Evolutionary conservation across 306 rosid genomes (phyloP).

Genomic region (Herpetospermum pedunculosum): DNA sequence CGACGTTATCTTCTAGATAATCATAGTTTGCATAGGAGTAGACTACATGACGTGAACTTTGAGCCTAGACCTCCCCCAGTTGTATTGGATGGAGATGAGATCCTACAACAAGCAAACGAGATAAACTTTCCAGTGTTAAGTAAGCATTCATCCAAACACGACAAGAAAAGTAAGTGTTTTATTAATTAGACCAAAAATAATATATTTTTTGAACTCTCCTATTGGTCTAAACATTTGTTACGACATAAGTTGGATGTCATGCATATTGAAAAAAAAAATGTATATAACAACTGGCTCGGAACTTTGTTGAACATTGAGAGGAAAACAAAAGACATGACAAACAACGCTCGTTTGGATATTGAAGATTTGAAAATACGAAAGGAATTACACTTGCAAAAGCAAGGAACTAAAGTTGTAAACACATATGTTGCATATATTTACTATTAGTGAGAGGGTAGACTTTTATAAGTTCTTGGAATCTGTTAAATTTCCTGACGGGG

Average conservation of each 20-base stretch:
- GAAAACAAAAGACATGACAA: not conserved
- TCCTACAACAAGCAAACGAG: not conserved
- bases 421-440: not conserved
- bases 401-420: not conserved
- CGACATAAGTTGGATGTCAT: not conserved
- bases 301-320: not conserved
- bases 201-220: not conserved
- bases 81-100: not conserved
- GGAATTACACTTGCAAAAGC: no score
- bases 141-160: not conserved
- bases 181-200: no score
- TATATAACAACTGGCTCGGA: not conserved
- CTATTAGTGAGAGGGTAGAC: not conserved
- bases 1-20: not conserved
- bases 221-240: no score
- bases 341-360: no score
- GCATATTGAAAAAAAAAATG: not conserved
- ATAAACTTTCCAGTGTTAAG: not conserved
- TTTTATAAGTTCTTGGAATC: not conserved
- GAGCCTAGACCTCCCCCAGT: not conserved
- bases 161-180: no score
- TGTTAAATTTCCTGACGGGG: not conserved
- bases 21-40: not conserved
- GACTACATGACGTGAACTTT: not conserved
- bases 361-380: not conserved